Evolutionary conservation across 2,329 filamentous ascomycete species (phyloP), one percentile per base, ranked within the genome.

Genomic region (Fusarium torulosum): DNA sequence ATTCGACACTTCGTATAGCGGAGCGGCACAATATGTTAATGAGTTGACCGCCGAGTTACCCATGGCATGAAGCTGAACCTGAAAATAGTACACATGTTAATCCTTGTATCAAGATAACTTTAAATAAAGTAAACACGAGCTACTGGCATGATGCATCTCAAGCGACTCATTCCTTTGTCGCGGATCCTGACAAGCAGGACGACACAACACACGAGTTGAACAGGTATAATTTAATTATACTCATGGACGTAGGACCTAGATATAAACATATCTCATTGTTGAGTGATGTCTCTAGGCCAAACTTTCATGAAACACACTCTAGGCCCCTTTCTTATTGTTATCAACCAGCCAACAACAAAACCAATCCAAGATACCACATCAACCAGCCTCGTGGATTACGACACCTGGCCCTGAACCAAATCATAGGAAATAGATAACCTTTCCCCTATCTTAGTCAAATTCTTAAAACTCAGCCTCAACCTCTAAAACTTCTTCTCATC

Each of bases 381-480:
- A 14, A 51, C 27, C 27, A 21, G n/a, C 25, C 19, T 14, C 17
- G 7, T n/a, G 33, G 7, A n/a, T 10, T 10, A 37, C 17, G 7
- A 37, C 35, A 7, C 35, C 17, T 37, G 17, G 10, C 19, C 7
- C 17, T 37, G 17, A n/a, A 37, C 7, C 17, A n/a, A n/a, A 10
- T 19, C 35, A n/a, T 17, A n/a, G 3, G 17, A 19, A 37, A 19
- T 9, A 37, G 5, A 37, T n/a, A n/a, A 37, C 17, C 35, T 37
- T n/a, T n/a, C n/a, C n/a, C 17, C 35, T 15, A 47, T 61, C 45
- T 45, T 5, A 17, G 31, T 42, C 23, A 20, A 33, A 23, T 27
- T 31, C 25, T 8, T n/a, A 7, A 25, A 33, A 38, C 42, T 62
- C 46, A 62, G 59, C 27, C 51, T 58, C 51, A 41, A 37, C 35